These are phyloP conservation scores for Monascus ruber DNA, from an alignment of 2,329 filamentous ascomycete species.

Conservation along the genomic window DNA sequence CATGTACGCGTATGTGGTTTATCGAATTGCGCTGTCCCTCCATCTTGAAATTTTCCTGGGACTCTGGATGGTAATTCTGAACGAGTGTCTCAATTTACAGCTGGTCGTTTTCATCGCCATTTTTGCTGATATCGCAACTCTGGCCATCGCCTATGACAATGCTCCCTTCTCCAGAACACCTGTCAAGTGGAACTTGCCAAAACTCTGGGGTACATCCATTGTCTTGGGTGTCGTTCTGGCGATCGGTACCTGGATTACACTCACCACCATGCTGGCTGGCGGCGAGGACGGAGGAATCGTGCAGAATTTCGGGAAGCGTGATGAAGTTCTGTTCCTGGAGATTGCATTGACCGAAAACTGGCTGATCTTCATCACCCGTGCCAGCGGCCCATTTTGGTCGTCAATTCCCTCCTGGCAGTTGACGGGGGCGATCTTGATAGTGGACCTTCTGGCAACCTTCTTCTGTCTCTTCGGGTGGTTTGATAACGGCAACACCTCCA, in stretches of 20 bases:
- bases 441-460: slow-evolving; percentile 73
- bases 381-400: slow-evolving; percentile 86
- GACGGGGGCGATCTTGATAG: slow-evolving; percentile 61
- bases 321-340: slow-evolving; percentile 77
- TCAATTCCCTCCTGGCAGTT: slow-evolving; percentile 82
- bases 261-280: slow-evolving; percentile 67
- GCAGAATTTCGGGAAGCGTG: slow-evolving; percentile 74
- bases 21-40: slow-evolving; percentile 84
- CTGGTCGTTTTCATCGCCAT: slow-evolving; percentile 90
- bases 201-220: slow-evolving; percentile 87
- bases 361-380: slow-evolving; percentile 92
- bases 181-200: slow-evolving; percentile 91
- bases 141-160: slow-evolving; percentile 89
- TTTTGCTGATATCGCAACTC: slow-evolving; percentile 82
- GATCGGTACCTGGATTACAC: slow-evolving; percentile 75
- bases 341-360: slow-evolving; percentile 89
- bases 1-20: slow-evolving; percentile 93
- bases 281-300: slow-evolving; percentile 69
- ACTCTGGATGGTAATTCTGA: slow-evolving; percentile 82
- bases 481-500: slow-evolving; percentile 56
- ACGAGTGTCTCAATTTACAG: slow-evolving; percentile 72
- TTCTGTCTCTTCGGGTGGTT: slow-evolving; percentile 84
- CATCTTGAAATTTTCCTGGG: slow-evolving; percentile 87
- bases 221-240: slow-evolving; percentile 72
- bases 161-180: slow-evolving; percentile 75